Percentiles rank a stretch among this genome's conserved stretches.
These are phyloP conservation scores for Schwanniomyces vanrijiae DNA, from an alignment of 805 yeast species.

Conservation along the genomic window DNA sequence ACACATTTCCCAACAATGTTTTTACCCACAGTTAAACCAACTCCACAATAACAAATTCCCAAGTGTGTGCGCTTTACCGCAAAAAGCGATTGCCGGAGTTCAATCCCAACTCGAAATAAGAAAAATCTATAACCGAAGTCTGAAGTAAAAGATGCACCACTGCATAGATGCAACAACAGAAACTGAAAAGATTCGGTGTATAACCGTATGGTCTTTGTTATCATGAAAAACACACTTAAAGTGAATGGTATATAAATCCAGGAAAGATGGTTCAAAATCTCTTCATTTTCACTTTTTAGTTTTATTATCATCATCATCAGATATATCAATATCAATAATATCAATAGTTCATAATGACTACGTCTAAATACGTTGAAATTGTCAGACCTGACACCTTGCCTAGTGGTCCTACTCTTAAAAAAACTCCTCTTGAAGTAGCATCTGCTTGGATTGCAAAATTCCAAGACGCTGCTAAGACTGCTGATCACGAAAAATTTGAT, in stretches of 20 bases:
- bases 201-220: slow-evolving; percentile 1
- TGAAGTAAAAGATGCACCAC: slow-evolving; percentile 1
- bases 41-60: not conserved
- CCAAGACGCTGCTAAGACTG: slow-evolving; percentile 2
- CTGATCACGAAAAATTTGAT: slow-evolving; percentile 2
- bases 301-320: not conserved
- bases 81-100: slow-evolving; percentile 2
- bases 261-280: not conserved
- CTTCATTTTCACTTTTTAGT: not conserved
- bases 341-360: slow-evolving; percentile 1
- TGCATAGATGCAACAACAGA: not conserved
- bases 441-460: slow-evolving; percentile 1
- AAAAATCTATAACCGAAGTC: slow-evolving; percentile 2
- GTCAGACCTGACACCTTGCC: slow-evolving; percentile 2
- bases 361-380: not conserved
- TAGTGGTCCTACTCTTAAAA: not conserved
- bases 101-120: not conserved
- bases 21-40: not conserved
- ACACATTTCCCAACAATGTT: not conserved
- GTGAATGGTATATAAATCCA: slow-evolving; percentile 2
- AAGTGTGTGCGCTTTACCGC: not conserved
- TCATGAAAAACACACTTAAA: not conserved
- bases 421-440: slow-evolving; percentile 1
- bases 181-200: not conserved
- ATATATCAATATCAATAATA: slow-evolving; percentile 1